These are phyloP conservation scores for Scleroderma bovista DNA, from an alignment of 768 basidiomycete species.

Conservation along the genomic window DNA sequence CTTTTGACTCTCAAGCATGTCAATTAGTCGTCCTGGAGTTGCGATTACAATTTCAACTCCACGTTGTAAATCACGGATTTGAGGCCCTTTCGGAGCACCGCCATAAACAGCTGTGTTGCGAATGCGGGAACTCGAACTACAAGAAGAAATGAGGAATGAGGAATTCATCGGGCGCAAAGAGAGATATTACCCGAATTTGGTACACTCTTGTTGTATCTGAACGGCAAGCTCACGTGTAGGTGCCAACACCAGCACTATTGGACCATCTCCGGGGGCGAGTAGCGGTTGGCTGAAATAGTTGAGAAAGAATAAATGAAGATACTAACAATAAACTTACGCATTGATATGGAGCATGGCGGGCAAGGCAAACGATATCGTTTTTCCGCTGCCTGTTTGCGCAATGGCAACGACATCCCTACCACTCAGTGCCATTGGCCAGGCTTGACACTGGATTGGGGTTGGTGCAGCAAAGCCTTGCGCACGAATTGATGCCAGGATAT, in stretches of 20 bases:
- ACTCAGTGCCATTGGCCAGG: constrained; percentile 98
- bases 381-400: constrained; percentile 97
- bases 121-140: constrained; percentile 84
- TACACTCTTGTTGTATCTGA: constrained; percentile 98
- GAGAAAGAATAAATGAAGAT: not conserved
- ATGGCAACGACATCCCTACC: constrained; percentile 95
- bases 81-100: constrained; percentile 96
- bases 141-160: constrained; percentile 4
- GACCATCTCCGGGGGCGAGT: constrained; percentile 89
- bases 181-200: constrained; percentile 79
- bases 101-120: constrained; percentile 99
- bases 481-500: constrained; percentile 88
- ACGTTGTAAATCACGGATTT: constrained; percentile 95
- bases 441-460: constrained; percentile 96
- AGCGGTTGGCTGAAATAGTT: constrained; percentile 71
- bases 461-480: constrained; percentile 90
- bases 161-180: not conserved
- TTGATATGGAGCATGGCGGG: constrained; percentile 99
- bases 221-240: constrained; percentile 98
- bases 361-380: constrained; percentile 97
- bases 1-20: constrained; percentile 96
- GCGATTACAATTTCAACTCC: constrained; percentile 98
- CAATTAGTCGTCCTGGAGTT: constrained; percentile 99
- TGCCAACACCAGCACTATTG: constrained; percentile 93
- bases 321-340: constrained; percentile 58